Conservation (phyloP, 257 asterid species). For the Ophiorrhiza pumila region DNA sequence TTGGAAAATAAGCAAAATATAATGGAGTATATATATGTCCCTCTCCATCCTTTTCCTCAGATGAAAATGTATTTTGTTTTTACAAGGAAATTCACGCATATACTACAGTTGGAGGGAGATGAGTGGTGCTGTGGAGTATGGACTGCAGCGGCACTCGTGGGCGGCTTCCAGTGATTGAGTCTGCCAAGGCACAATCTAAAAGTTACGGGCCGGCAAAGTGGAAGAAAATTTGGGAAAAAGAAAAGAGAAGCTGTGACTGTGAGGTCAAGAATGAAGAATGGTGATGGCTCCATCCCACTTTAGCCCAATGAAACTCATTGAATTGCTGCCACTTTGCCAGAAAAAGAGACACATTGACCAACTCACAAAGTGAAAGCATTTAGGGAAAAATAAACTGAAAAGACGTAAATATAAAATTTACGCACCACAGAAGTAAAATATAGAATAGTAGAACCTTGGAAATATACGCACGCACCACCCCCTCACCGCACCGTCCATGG, state of each 20-base stretch:
- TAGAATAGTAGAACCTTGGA: neutral
- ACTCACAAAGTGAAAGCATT: neutral
- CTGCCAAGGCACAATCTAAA: neutral
- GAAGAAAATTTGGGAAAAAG: conserved; percentile 3
- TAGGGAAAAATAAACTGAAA: neutral
- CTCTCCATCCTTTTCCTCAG: no score
- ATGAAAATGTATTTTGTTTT: no score
- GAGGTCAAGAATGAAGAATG: neutral
- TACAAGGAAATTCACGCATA: no score
- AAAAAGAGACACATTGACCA: neutral
- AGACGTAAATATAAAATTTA: neutral
- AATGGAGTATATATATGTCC: no score
- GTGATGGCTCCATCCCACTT: conserved; percentile 3
- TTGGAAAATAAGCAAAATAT: neutral
- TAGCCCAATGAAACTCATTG: neutral
- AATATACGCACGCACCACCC: neutral
- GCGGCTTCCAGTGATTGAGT: neutral
- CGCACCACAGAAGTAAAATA: no score
- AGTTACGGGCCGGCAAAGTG: conserved; percentile 4
- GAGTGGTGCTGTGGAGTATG: no score
- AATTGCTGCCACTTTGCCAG: neutral
- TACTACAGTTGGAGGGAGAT: no score
- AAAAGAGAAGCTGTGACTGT: neutral
- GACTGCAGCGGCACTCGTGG: neutral
- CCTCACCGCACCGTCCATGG: conserved; percentile 1